Base-by-base conservation (phyloP, 2,329 filamentous ascomycete genomes). In the Domatiomyces globalis region DNA sequence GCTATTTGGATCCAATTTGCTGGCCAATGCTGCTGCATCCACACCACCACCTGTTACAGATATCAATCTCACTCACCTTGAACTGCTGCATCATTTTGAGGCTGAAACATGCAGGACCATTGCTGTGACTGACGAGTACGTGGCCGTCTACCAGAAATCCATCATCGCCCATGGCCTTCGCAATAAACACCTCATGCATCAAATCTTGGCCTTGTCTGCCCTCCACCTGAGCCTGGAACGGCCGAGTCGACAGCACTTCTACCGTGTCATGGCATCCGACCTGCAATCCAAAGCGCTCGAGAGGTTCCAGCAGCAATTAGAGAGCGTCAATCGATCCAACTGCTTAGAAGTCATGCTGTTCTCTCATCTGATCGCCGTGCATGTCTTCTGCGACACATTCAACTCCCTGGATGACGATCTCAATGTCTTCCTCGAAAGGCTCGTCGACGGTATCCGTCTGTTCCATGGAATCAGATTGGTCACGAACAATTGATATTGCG, bases 331-430 rank as follows among this genome's bases (percentile, higher is more conserved):
- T 25, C 25, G 27, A 15, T 51, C 54, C 6, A 59, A 56, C 45
- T 58, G 53, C 25, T 44, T 52, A 4, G 52, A 48, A n/a, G 53
- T 56, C 33, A 54, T 60, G 43, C 42, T 59, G 2, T 58, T 58
- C 48, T 56, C 58, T 19, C 50, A 54, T 17, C 46, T 58, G 45
- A 19, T 60, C 10, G 57, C 49, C 5, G 15, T 55, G 9, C 57
- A 59, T 42, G 27, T 55, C 42, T 66, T 78, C 3, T 73, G 69
- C 56, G 73, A 78, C 50, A 69, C 69, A 1, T 63, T 76, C 1
- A 55, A 63, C 51, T 64, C 68, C 49, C 65, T 71, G 43, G 64
- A 64, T 15, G 48, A 56, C 15, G 58, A 66, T 43, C 71, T 75
- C 39, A 63, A 68, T 33, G 53, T 57, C 8, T 65, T 65, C 39